Percentiles rank a stretch among this genome's conserved stretches.
Conservation (phyloP, 495 filamentous ascomycete genomes). For the Neurospora pannonica region DNA sequence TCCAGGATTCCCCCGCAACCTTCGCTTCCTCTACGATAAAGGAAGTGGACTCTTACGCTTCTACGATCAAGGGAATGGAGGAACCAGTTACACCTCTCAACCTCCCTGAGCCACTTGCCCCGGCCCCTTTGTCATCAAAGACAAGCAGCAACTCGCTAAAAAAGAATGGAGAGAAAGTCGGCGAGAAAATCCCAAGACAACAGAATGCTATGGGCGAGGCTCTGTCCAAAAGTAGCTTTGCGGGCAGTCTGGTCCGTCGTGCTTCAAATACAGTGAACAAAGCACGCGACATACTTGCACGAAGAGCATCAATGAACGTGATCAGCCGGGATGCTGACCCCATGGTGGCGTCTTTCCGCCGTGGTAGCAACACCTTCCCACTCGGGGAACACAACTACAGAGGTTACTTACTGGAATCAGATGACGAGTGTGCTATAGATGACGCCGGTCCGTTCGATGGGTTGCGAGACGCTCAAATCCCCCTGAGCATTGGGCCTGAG, state of each 20-base stretch:
- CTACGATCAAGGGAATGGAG: slow-evolving; percentile 8
- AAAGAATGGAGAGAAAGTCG: slow-evolving; percentile 6
- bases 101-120: slow-evolving; percentile 32
- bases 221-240: not conserved
- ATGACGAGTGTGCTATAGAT: slow-evolving; percentile 45
- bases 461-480: slow-evolving; percentile 18
- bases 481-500: slow-evolving; percentile 49
- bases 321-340: not conserved
- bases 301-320: not conserved
- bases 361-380: not conserved
- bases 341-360: not conserved
- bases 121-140: slow-evolving; percentile 21
- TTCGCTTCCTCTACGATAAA: slow-evolving; percentile 21
- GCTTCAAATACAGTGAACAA: slow-evolving; percentile 33
- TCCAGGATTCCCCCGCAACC: slow-evolving; percentile 33
- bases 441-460: slow-evolving; percentile 13
- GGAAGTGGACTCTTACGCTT: slow-evolving; percentile 8
- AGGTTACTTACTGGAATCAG: slow-evolving; percentile 39
- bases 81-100: slow-evolving; percentile 16
- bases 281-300: slow-evolving; percentile 5
- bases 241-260: slow-evolving; percentile 32
- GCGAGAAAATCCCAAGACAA: not conserved
- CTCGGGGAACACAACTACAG: not conserved
- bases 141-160: slow-evolving; percentile 28
- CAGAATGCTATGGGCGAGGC: slow-evolving; percentile 27